Base-by-base conservation (phyloP, 306 rosid species). In the Ormosia emarginata region DNA sequence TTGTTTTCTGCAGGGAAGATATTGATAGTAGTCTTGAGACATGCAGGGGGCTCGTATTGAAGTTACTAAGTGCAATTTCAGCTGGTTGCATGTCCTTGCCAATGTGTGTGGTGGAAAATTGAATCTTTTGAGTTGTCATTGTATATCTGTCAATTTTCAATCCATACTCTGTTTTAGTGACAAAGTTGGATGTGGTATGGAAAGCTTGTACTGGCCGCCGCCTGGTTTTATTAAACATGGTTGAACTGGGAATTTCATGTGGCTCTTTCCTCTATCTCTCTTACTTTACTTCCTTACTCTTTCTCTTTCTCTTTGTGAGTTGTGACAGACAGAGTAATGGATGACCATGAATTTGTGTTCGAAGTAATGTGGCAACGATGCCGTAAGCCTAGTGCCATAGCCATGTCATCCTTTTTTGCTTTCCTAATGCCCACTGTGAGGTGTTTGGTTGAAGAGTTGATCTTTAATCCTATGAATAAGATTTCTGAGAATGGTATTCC, bases 1-100 rank as follows among this genome's bases (percentile, higher is more conserved):
- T 46, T 81, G 53, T 50, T 82, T 79, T 82, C 36, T 89, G 92
- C 93, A 89, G 92, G 89, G 97, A 77, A 88, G 87, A 78, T 87
- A 79, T 46, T 90, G 78, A 84, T 67, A 43, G 34, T 66, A 34
- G 57, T 67, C 40, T 67, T 33, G 40, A 78, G 75, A 56, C 18
- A 39, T 34, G 61, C 49, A n/a, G 43, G 66, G n/a, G 15, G 83
- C 74, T 34, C 13, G n/a, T 63, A 18, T 43, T 40, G 30, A 79
- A 76, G 56, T 37, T 18, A 8, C 7, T 30, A 47, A 57, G 29
- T 4, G 18, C 75, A 39, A 72, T 78, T 72, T 79, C 43, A 32
- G 79, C 67, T 68, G 53, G 55, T 74, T 63, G 78, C 14, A 13
- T 37, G 52, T 55, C 61, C 47, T 79, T 68, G 3, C 34, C 47